Conservation (phyloP, 331 rosid genomes). For the Quercus phellos region DNA sequence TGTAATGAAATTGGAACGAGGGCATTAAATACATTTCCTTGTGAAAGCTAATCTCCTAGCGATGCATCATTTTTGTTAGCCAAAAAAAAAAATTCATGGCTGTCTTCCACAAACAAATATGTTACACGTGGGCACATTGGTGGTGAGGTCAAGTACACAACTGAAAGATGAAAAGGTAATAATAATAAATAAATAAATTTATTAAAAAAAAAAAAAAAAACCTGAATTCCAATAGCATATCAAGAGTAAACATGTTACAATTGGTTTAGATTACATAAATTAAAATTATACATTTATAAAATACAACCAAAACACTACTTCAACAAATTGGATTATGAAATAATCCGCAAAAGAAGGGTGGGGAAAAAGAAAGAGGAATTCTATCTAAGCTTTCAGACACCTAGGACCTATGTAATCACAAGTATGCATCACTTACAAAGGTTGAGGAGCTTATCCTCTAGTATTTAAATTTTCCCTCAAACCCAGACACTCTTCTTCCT, state of each 20-base stretch:
- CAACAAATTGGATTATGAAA: not conserved
- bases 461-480: not conserved
- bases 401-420: not conserved
- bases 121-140: too few relatives aligned
- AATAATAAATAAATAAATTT: too few relatives aligned
- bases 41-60: too few relatives aligned
- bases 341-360: not conserved
- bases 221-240: not conserved
- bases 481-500: not conserved
- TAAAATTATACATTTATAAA: not conserved
- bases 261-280: not conserved
- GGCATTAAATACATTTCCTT: too few relatives aligned
- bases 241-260: not conserved
- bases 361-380: not conserved
- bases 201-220: not conserved
- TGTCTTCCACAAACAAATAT: too few relatives aligned
- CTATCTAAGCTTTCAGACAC: not conserved
- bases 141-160: not conserved
- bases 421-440: not conserved
- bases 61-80: too few relatives aligned
- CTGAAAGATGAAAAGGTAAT: not conserved
- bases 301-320: not conserved
- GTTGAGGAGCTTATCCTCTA: not conserved
- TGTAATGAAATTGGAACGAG: too few relatives aligned
- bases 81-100: too few relatives aligned